Base-by-base conservation (phyloP, 768 basidiomycete genomes). In the Trametes sanguinea region DNA sequence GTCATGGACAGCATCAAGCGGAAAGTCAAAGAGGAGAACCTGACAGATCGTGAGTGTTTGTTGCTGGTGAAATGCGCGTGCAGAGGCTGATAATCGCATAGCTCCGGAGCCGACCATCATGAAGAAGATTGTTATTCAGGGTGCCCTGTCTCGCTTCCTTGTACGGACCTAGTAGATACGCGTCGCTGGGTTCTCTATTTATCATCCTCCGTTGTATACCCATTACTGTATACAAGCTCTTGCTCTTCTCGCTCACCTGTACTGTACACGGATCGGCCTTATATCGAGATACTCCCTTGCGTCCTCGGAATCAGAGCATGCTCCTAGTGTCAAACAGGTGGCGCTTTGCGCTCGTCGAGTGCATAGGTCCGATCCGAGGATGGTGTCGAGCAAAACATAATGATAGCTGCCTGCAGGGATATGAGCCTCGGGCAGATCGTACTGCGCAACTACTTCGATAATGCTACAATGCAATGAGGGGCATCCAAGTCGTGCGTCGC, bases 1-100 rank as follows among this genome's bases (percentile, higher is more conserved):
- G 90, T 96, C 35, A 94, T 97, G 89, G 95, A 96, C 11, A 92
- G 91, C 60, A 81, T 98, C 66, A 92, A 89, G 73, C 83, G 94
- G 51, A 98, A 95, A 74, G 90, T 94, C 6, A 95, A 90, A 73
- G 95, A 97, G 32, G 95, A 98, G 70, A 83, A 83, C 4, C 68
- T 94, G 61, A 80, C 81, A 46, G 92, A 94, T 76, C 92, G 92
- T 93, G 74, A 78, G 90, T 83, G 14, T 29, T 35, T 44, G 39
- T 16, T 58, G 16, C 29, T 47, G 11, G 35, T 11, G 6, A 16
- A 16, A 14, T 35, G 14, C 35, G 29, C 51, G 37, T 37, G 29
- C 33, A 65, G 53, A 46, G 7, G 59, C 46, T 54, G 33, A 51
- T 17, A 40, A 35, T 30, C 11, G 47, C 45, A 14, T 67, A 94